Evolutionary conservation across 345 rosid genomes (phyloP).

Genomic region (Salix exigua): DNA sequence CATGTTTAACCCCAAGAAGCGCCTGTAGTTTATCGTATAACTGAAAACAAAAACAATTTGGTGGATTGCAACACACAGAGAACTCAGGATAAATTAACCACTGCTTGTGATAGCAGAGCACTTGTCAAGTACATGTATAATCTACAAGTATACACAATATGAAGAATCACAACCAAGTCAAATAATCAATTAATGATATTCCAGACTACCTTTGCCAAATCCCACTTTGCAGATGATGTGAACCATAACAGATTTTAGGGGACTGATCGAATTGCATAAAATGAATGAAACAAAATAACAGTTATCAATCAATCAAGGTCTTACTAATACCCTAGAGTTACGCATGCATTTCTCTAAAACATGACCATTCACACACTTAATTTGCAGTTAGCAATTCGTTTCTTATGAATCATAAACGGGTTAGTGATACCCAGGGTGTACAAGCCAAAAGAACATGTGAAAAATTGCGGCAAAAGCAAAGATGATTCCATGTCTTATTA

Average conservation of each 20-base stretch:
- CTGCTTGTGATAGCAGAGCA: background rate
- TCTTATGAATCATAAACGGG: background rate
- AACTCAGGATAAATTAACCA: background rate
- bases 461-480: background rate
- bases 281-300: background rate
- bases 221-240: background rate
- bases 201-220: background rate
- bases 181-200: background rate
- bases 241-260: background rate
- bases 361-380: background rate
- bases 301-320: background rate
- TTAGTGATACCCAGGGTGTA: background rate
- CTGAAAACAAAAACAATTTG: conserved; percentile 29
- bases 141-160: background rate
- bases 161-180: background rate
- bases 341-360: background rate
- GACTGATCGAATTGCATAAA: background rate
- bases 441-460: background rate
- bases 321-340: background rate
- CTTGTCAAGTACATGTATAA: background rate
- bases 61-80: background rate
- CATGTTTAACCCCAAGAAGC: conserved; percentile 79
- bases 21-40: conserved; percentile 48
- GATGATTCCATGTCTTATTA: background rate
- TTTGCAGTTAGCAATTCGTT: background rate